Evolutionary conservation across 495 filamentous ascomycete genomes (phyloP), one percentile per base, ranked within the genome.

Genomic region (Aspergillus taichungensis): DNA sequence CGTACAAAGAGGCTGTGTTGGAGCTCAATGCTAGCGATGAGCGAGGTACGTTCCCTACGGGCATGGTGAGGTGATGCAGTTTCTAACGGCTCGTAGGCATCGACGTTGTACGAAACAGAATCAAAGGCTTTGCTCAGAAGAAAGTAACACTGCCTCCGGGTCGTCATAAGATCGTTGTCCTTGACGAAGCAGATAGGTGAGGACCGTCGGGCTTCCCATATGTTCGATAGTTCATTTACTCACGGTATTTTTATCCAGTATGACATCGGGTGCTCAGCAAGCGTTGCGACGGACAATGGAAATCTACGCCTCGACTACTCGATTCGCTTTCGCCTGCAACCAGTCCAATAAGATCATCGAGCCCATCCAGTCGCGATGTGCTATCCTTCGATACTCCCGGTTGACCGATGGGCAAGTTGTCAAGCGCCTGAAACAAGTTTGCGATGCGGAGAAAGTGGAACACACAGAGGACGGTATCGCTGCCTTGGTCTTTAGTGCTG

Each of bases 291-390:
- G 92, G 30, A 99, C 92, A 2, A 99, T 99, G 92, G 92, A 99
- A 69, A 99, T 99, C 52, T 97, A 99, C 71, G 89, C 85, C 10
- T 80, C 87, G 30, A 99, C 92, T 1, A 99, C 92, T 27, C 81
- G 92, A 48, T 99, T 99, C 64, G 94, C 92, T 0, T 97, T 99
- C 56, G 92, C 92, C 7, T 97, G 94, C 73, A 99, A 99, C 63
- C 88, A 94, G 64, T 89, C 84, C 45, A 99, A 97, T 70, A 99
- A 97, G 69, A 97, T 99, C 63, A 99, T 99, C 67, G 92, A 99
- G 64, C 94, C 92, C 7, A 71, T 99, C 34, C 92, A 99, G 64
- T 95, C 88, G 9, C 81, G 92, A 43, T 99, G 92, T 58, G 92
- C 92, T 5, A 97, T 99, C 57, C 82, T 99, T 30, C 85, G 94